These are phyloP conservation scores for Suillus cothurnatus DNA, from an alignment of 768 basidiomycete species.

Conservation along the genomic window DNA sequence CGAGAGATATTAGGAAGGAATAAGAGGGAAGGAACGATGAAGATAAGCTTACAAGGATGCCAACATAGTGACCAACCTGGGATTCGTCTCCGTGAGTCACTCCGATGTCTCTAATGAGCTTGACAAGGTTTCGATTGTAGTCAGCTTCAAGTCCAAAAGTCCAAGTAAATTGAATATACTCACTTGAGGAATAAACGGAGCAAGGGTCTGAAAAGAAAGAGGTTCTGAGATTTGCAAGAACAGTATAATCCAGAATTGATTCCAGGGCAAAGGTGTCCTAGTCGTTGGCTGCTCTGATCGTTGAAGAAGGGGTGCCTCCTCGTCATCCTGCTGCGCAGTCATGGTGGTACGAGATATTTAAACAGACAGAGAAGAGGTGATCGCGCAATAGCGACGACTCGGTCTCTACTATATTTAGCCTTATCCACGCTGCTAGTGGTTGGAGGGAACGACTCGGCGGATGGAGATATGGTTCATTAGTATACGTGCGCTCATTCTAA, in stretches of 20 bases:
- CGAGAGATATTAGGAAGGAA: background rate
- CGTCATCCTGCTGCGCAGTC: slow-evolving; percentile 38
- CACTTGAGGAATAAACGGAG: slow-evolving; percentile 69
- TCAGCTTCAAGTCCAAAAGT: background rate
- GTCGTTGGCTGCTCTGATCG: slow-evolving; percentile 18
- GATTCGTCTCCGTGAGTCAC: slow-evolving; percentile 48
- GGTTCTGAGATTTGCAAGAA: slow-evolving; percentile 76
- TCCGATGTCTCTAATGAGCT: slow-evolving; percentile 32
- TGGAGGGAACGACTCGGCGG: no score
- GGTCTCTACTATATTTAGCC: no score
- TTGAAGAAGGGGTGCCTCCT: slow-evolving; percentile 61
- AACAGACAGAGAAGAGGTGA: no score
- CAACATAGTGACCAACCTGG: slow-evolving; percentile 49
- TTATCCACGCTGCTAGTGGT: no score
- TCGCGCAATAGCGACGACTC: no score
- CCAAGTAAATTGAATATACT: slow-evolving; percentile 12
- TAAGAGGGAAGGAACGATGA: slow-evolving; percentile 32
- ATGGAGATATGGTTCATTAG: no score
- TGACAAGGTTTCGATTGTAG: background rate
- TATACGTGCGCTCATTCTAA: no score
- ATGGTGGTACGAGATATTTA: background rate
- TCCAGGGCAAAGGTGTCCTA: slow-evolving; percentile 63
- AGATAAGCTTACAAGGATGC: slow-evolving; percentile 42
- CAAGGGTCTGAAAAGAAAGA: slow-evolving; percentile 70
- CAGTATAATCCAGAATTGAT: slow-evolving; percentile 67